Evolutionary conservation across 768 basidiomycete species (phyloP), one percentile per base, ranked within the genome.

Genomic region (Agaricus sinodeliciosus): DNA sequence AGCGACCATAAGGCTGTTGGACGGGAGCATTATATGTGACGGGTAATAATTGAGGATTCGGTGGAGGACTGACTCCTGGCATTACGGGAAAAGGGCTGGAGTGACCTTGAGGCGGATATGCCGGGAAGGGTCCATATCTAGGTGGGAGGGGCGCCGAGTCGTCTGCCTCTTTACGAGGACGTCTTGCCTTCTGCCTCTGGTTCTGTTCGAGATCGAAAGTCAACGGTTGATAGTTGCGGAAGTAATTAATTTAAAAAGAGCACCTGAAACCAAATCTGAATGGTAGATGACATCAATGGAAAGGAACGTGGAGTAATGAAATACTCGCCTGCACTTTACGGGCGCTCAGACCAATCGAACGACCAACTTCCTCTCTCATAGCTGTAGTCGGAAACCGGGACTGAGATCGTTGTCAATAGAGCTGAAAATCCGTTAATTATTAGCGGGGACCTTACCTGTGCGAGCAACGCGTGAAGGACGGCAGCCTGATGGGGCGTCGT

Each of bases 211-310:
- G 59, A 57, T 56, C 51, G 58, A 43, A 49, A 41, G 54, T 53
- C 59, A 56, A 63, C 63, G 55, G 44, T 62, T 43, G 44, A 58
- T 56, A 54, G 41, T 56, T 48, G 48, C 43, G 59, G 49, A 60
- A 57, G 48, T 54, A 52, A 18, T 54, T 51, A 45, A 48, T 49
- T 28, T 31, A 49, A 43, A 48, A 19, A 35, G 27, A 18, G 55
- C 67, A 87, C 89, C 78, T 91, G 90, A 69, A 92, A 92, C 90
- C 90, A 92, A 59, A 92, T 90, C 90, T 92, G 62, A 60, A 53
- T 60, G 40, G 25, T 45, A 31, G 37, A 62, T 48, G 53, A 55
- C 55, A 58, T 61, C 59, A 61, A 39, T 51, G 50, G 22, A 44
- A 31, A 25, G 19, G 47, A 27, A 36, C 44, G 31, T 44, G 19